Conservation (phyloP, 169 alveolate genomes). For the Eimeria praecox region DNA sequence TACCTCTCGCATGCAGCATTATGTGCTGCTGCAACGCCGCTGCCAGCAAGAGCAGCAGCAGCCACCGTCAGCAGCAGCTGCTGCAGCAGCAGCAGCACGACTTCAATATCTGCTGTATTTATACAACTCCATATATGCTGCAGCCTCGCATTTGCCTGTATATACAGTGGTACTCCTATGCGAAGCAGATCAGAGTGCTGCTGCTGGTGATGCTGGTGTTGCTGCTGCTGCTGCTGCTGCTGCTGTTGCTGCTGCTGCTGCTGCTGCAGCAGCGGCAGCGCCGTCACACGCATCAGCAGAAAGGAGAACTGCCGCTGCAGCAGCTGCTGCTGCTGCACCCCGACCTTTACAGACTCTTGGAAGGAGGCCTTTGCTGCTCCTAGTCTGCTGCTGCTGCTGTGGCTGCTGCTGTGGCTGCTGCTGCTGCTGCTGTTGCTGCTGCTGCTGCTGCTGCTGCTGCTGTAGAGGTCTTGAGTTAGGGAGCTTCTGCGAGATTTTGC, state of each 20-base stretch:
- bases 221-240: constrained; percentile 50
- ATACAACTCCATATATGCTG: constrained; percentile 57
- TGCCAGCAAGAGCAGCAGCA: constrained; percentile 44
- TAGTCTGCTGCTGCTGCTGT: constrained; percentile 40
- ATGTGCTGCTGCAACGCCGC: constrained; percentile 9
- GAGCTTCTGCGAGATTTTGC: constrained; percentile 4
- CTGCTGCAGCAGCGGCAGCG: constrained; percentile 70
- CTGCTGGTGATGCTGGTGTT: constrained; percentile 49
- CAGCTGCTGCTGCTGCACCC: constrained; percentile 58
- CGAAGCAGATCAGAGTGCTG: constrained; percentile 45
- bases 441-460: constrained; percentile 47
- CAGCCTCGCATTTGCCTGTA: constrained; percentile 56
- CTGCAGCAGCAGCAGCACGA: constrained; percentile 64
- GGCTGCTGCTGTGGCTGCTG: constrained; percentile 42
- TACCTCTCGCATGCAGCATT: background rate
- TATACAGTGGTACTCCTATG: constrained; percentile 42
- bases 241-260: constrained; percentile 59
- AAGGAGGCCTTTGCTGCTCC: constrained; percentile 48
- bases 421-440: constrained; percentile 47
- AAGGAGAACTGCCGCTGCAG: constrained; percentile 28
- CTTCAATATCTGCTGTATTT: background rate
- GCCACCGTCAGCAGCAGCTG: constrained; percentile 45
- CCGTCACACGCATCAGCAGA: constrained; percentile 8
- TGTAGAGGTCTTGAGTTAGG: background rate
- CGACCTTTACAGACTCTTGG: constrained; percentile 39